Conservation (phyloP, 176 grass and related monocot genomes). For the Carex kokanica region DNA sequence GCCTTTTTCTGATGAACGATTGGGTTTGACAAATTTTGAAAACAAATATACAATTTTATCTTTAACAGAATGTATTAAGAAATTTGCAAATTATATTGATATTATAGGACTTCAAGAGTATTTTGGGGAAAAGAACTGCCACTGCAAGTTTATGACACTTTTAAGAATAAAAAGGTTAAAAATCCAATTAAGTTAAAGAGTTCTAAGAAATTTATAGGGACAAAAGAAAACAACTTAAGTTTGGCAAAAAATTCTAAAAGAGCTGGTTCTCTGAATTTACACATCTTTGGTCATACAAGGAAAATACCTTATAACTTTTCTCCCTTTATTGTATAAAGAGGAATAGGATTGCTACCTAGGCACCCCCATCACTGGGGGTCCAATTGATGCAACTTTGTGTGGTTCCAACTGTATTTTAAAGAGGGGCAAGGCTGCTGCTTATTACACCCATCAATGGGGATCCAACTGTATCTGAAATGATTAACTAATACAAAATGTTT, state of each 20-base stretch:
- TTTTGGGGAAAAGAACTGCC: too few species aligned
- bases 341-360: neutral
- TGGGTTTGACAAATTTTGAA: neutral
- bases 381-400: neutral
- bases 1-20: too few species aligned
- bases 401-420: neutral
- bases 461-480: neutral
- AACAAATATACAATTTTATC: neutral
- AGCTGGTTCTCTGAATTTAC: neutral
- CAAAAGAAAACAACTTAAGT: neutral
- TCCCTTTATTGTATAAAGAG: neutral
- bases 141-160: neutral
- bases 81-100: too few species aligned
- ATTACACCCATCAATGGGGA: neutral
- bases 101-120: too few species aligned
- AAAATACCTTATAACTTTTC: neutral
- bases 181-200: neutral
- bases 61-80: too few species aligned
- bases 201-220: neutral
- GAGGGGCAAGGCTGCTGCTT: neutral
- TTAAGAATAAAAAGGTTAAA: neutral
- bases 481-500: too few species aligned
- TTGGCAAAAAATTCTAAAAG: neutral
- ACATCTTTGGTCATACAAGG: neutral
- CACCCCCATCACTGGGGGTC: neutral